These are phyloP conservation scores for Reutealis trisperma DNA, from an alignment of 345 rosid genomes.

Conservation along the genomic window DNA sequence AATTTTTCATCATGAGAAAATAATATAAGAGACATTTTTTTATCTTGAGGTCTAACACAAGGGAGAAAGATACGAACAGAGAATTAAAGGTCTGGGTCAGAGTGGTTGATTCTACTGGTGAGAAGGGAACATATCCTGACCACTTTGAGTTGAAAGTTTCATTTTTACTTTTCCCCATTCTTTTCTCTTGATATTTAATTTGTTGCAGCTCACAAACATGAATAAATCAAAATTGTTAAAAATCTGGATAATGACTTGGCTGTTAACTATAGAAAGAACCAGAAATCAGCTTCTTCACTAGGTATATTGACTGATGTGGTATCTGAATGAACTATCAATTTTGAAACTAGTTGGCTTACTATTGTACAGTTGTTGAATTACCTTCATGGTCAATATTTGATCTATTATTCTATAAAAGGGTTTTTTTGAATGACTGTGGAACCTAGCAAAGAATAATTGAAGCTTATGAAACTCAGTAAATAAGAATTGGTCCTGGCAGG, in stretches of 20 bases:
- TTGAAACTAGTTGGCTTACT: too few relatives aligned
- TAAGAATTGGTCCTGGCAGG: neutral
- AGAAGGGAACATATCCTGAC: too few relatives aligned
- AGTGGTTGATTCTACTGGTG: neutral
- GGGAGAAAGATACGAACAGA: neutral
- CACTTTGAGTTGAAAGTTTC: too few relatives aligned
- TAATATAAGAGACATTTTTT: neutral
- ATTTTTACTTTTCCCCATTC: too few relatives aligned
- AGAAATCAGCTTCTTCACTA: neutral
- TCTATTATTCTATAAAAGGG: neutral
- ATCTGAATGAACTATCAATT: too few relatives aligned
- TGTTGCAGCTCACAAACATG: neutral
- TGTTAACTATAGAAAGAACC: neutral
- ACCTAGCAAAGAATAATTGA: too few relatives aligned
- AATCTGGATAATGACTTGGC: neutral
- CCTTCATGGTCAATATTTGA: neutral
- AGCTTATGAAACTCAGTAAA: neutral
- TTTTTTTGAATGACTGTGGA: neutral
- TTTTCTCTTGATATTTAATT: neutral
- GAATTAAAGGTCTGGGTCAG: neutral
- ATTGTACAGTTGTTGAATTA: neutral
- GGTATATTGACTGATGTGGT: neutral
- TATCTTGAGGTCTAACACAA: neutral
- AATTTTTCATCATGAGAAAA: neutral
- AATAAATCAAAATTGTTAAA: slow-evolving; percentile 2